These are phyloP conservation scores for Cyberlindnera nakhonratchasimensis DNA, from an alignment of 805 yeast species.

Conservation along the genomic window DNA sequence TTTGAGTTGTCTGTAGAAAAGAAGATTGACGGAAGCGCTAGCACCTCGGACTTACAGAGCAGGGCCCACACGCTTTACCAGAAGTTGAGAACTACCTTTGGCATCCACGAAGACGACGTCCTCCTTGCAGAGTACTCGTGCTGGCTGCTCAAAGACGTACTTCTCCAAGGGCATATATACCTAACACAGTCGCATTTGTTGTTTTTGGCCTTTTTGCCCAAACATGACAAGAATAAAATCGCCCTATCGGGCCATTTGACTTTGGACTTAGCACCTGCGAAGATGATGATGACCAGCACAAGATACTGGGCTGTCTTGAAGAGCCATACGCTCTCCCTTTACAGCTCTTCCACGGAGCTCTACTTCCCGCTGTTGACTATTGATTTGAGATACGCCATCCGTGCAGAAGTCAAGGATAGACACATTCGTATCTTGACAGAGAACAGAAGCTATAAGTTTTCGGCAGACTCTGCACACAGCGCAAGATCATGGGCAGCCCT, in stretches of 20 bases:
- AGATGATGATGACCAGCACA: slow-evolving; percentile 28
- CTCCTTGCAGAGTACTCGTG: slow-evolving; percentile 62
- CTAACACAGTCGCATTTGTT: slow-evolving; percentile 61
- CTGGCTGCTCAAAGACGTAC: slow-evolving; percentile 79
- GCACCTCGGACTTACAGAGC: slow-evolving; percentile 19
- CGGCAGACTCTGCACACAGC: slow-evolving; percentile 65
- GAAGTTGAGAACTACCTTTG: slow-evolving; percentile 37
- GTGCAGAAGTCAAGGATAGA: slow-evolving; percentile 43
- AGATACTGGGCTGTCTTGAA: slow-evolving; percentile 82
- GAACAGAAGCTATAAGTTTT: slow-evolving; percentile 56
- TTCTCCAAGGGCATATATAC: slow-evolving; percentile 82
- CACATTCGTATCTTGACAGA: slow-evolving; percentile 53
- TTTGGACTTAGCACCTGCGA: slow-evolving; percentile 32
- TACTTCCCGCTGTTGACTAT: slow-evolving; percentile 80
- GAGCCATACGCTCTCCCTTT: slow-evolving; percentile 64
- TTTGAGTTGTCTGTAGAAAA: slow-evolving; percentile 31
- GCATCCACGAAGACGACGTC: slow-evolving; percentile 51
- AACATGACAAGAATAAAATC: slow-evolving; percentile 37
- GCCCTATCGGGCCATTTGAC: slow-evolving; percentile 50
- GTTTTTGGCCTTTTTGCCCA: slow-evolving; percentile 79
- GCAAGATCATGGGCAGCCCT: slow-evolving; percentile 81
- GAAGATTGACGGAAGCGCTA: slow-evolving; percentile 11
- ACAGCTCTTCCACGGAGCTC: slow-evolving; percentile 68
- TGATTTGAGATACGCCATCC: slow-evolving; percentile 60
- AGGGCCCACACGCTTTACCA: slow-evolving; percentile 36